phyloP scores from a whole-genome alignment of 768 basidiomycete genomes.

The Mycena olivaceomarginata region DNA sequence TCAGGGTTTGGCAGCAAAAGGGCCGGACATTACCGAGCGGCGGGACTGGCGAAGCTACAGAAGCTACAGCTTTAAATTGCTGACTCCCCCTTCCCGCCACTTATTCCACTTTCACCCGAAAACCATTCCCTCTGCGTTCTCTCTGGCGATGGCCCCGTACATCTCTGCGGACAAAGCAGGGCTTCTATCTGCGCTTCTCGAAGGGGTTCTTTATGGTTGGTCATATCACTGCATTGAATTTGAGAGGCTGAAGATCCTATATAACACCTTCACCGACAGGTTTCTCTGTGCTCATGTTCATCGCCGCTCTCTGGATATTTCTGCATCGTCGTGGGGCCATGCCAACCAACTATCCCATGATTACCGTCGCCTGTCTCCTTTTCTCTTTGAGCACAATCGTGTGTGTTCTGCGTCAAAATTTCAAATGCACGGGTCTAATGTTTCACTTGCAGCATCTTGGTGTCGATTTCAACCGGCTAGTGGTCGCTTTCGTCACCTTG shows the following conservation, averaged over 20 bases:
- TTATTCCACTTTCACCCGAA: no score
- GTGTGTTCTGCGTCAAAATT: background rate
- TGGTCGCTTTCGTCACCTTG: slow-evolving; percentile 49
- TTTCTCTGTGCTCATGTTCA: slow-evolving; percentile 59
- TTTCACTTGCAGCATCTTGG: slow-evolving; percentile 49
- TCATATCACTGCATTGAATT: background rate
- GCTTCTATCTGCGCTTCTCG: slow-evolving; percentile 16
- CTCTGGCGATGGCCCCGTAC: background rate
- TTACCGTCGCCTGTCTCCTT: slow-evolving; percentile 49
- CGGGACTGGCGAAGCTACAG: no score
- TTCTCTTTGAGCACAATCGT: slow-evolving; percentile 55
- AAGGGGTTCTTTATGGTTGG: slow-evolving; percentile 15
- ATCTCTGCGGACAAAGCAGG: slow-evolving; percentile 17
- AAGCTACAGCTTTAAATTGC: background rate
- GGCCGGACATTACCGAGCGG: no score
- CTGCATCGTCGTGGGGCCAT: slow-evolving; percentile 12
- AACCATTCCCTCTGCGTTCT: no score
- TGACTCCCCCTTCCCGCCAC: background rate
- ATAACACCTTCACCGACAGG: slow-evolving; percentile 44
- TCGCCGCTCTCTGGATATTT: slow-evolving; percentile 51
- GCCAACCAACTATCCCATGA: slow-evolving; percentile 45
- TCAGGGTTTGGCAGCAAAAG: no score
- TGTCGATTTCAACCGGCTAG: slow-evolving; percentile 48
- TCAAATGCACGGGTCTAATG: background rate
- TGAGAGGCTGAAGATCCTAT: background rate